Evolutionary conservation across 768 basidiomycete genomes (phyloP), one percentile per base, ranked within the genome.

Genomic region (Pleurotus platypus): DNA sequence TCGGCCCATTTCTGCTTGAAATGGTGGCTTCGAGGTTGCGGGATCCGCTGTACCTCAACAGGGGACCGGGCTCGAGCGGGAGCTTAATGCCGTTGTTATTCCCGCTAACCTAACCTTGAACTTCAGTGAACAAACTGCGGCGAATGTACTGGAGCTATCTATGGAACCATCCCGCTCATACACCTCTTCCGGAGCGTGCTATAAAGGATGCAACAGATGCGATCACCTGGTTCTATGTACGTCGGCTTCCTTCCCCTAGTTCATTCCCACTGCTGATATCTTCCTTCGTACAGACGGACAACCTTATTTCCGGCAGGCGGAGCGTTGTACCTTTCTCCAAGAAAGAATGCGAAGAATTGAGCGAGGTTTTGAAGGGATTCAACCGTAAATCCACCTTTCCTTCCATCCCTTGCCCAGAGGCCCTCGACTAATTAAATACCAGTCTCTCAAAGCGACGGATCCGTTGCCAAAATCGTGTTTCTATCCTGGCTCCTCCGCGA

Each of bases 311-410:
- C 16, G 78, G 77, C 20, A 46, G 69, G 3, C 70, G 63, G 45
- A 79, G 78, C 59, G 66, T 71, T 1, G 79, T 77, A 13, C 81
- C 83, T 2, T 83, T 83, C 58, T 82, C 82, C 1, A 82, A 80
- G 63, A 48, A 57, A 2, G 81, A 83, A 67, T 83, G 82, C 50
- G 77, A 81, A 61, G 78, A 83, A 50, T 67, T 83, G 13, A 67
- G 75, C 2, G 66, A 67, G n/a, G 63, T 78, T 2, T 63, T 80
- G 2, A 69, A 66, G 35, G 67, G 74, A 26, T 60, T 77, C n/a
- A 63, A 69, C 27, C 51, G 74, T 76, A 55, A 57, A 63, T 60
- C 3, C 35, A 37, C 16, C 2, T 27, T 12, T 16, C 9, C 30
- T 35, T 35, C 30, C 30, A 35, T 35, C 11, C 7, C 8, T 35